These are phyloP conservation scores for Penicillium sp. DNA, from an alignment of 2,329 filamentous ascomycete species.

Conservation along the genomic window DNA sequence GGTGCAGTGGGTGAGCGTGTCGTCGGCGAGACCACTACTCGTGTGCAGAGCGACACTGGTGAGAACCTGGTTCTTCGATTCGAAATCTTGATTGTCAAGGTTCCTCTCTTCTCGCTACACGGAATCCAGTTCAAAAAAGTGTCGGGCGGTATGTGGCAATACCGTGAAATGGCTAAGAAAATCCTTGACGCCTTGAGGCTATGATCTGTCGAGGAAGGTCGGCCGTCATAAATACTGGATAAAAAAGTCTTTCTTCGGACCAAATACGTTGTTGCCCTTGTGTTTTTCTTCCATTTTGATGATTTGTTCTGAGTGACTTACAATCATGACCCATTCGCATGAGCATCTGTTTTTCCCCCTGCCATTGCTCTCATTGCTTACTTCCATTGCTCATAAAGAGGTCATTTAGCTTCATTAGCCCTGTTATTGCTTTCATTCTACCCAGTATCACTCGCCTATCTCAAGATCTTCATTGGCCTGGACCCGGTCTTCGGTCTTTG, in stretches of 20 bases:
- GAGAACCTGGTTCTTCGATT: conserved; percentile 83
- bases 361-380: conserved; percentile 9
- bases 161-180: conserved; percentile 96
- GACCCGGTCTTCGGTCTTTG: conserved; percentile 21
- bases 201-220: conserved; percentile 44
- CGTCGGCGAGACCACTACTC: conserved; percentile 85
- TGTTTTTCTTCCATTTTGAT: conserved; percentile 3
- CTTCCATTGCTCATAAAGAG: conserved; percentile 1
- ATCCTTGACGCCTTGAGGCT: conserved; percentile 85
- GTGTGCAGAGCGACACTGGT: conserved; percentile 86
- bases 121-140: conserved; percentile 99
- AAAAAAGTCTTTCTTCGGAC: not conserved
- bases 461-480: conserved; percentile 15
- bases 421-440: conserved; percentile 17
- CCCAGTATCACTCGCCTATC: conserved; percentile 23
- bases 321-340: conserved; percentile 29
- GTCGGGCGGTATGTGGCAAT: conserved; percentile 94
- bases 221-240: not conserved
- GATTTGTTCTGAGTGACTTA: conserved; percentile 4
- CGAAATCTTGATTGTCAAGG: conserved; percentile 97
- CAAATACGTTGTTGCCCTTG: not conserved
- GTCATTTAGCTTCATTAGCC: conserved; percentile 18
- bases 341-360: conserved; percentile 27
- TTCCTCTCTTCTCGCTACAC: conserved; percentile 87
- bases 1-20: conserved; percentile 58